These are phyloP conservation scores for Mycena capillaripes DNA, from an alignment of 768 basidiomycete genomes.

Conservation along the genomic window DNA sequence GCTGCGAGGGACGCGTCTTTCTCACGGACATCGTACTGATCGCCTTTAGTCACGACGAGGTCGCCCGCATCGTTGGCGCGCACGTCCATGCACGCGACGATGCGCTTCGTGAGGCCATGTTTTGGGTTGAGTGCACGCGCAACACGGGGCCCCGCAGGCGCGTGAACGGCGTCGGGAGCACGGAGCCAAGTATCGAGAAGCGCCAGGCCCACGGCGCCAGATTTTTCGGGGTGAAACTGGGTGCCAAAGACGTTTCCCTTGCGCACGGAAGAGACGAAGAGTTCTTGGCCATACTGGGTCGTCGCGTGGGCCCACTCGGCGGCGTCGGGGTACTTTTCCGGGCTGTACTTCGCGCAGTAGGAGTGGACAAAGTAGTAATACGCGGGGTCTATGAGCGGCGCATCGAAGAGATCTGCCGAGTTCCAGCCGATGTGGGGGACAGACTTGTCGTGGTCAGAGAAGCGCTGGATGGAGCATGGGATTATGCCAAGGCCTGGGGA, in stretches of 20 bases:
- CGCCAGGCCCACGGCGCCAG: conserved; percentile 86
- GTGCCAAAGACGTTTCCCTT: conserved; percentile 90
- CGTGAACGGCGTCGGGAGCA: conserved; percentile 59
- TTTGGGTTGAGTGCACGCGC: conserved; percentile 57
- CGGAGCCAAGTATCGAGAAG: conserved; percentile 87
- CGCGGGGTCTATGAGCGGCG: conserved; percentile 58
- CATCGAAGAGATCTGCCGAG: conserved; percentile 70
- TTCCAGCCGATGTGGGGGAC: conserved; percentile 99
- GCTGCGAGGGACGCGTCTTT: conserved; percentile 58
- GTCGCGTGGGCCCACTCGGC: conserved; percentile 87
- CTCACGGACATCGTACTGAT: conserved; percentile 98
- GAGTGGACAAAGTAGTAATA: conserved; percentile 99
- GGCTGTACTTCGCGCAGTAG: conserved; percentile 85
- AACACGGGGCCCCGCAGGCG: conserved; percentile 49
- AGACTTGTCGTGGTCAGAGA: conserved; percentile 79
- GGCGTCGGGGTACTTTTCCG: conserved; percentile 64
- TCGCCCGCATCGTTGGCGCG: conserved; percentile 96
- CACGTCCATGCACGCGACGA: conserved; percentile 98
- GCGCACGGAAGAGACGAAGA: conserved; percentile 89
- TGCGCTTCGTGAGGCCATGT: conserved; percentile 90
- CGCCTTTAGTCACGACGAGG: conserved; percentile 98
- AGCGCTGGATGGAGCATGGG: conserved; percentile 83
- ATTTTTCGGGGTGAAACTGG: conserved; percentile 99
- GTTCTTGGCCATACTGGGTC: conserved; percentile 94
- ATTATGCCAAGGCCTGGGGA: conserved; percentile 86